A percentile compares a stretch with the other conserved stretches of the same genome.
Evolutionary conservation across 495 filamentous ascomycete species (phyloP).

Genomic region (Friedmanniomyces simplex): DNA sequence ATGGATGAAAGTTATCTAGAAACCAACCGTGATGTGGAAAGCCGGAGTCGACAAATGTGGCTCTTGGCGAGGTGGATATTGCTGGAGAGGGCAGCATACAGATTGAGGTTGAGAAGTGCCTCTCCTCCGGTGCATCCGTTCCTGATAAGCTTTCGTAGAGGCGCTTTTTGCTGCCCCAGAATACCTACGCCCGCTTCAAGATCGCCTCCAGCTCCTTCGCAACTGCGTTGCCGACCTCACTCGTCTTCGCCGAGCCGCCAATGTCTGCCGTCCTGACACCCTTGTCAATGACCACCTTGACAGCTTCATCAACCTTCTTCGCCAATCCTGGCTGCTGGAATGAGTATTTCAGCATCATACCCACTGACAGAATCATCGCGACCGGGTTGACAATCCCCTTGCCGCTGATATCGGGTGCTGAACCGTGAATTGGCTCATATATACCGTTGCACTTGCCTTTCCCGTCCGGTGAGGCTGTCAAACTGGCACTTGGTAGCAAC

Average conservation of each 20-base stretch:
- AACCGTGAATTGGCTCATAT: conserved; percentile 95
- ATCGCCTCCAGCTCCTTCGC: conserved; percentile 55
- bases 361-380: conserved; percentile 76
- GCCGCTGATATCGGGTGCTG: conserved; percentile 68
- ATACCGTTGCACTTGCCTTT: conserved; percentile 70
- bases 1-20: too few species aligned
- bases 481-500: conserved; percentile 76
- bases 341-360: conserved; percentile 89
- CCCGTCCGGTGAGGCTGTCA: conserved; percentile 77
- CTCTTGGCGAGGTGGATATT: too few species aligned
- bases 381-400: conserved; percentile 76
- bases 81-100: too few species aligned
- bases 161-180: background rate
- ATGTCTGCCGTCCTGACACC: conserved; percentile 71
- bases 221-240: conserved; percentile 75
- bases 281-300: conserved; percentile 62
- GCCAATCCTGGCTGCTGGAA: conserved; percentile 66
- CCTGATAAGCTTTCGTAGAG: background rate
- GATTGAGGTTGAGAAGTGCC: too few species aligned
- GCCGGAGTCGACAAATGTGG: too few species aligned
- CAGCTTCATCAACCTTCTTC: conserved; percentile 65
- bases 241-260: conserved; percentile 58
- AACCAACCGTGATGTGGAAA: too few species aligned
- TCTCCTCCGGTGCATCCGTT: background rate
- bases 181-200: conserved; percentile 25